These are phyloP conservation scores for Atalantia buxifolia DNA, from an alignment of 345 rosid species.

Conservation along the genomic window DNA sequence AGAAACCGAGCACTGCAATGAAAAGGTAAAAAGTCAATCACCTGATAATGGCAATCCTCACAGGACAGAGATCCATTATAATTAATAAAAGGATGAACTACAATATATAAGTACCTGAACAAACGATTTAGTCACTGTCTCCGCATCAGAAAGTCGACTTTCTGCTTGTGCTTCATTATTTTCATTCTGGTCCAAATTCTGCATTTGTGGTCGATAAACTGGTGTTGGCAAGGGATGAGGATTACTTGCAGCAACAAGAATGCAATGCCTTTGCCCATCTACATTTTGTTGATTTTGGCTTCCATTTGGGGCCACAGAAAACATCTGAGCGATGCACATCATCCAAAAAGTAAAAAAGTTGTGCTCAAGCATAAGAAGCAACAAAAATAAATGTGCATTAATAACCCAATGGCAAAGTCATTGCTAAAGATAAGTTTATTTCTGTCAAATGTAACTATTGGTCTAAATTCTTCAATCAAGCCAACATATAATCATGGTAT, in stretches of 20 bases:
- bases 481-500: neutral
- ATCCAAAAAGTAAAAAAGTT: constrained; percentile 20
- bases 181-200: constrained; percentile 58
- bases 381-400: neutral
- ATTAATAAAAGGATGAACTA: constrained; percentile 5
- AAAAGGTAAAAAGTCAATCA: constrained; percentile 26
- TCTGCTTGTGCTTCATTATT: constrained; percentile 55
- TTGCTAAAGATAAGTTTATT: neutral
- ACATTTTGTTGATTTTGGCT: constrained; percentile 61
- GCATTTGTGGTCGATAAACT: constrained; percentile 74
- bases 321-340: constrained; percentile 56
- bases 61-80: constrained; percentile 3
- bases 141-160: constrained; percentile 84
- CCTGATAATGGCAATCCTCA: constrained; percentile 6
- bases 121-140: constrained; percentile 77
- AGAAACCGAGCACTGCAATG: constrained; percentile 73
- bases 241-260: constrained; percentile 89
- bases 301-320: constrained; percentile 48
- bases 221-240: constrained; percentile 92
- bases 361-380: constrained; percentile 10
- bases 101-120: constrained; percentile 43
- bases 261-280: constrained; percentile 81
- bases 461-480: neutral
- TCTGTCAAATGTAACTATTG: neutral
- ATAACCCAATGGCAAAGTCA: neutral